phyloP scores from a whole-genome alignment of 2,329 filamentous ascomycete species.

The Cyclaneusma minus region DNA sequence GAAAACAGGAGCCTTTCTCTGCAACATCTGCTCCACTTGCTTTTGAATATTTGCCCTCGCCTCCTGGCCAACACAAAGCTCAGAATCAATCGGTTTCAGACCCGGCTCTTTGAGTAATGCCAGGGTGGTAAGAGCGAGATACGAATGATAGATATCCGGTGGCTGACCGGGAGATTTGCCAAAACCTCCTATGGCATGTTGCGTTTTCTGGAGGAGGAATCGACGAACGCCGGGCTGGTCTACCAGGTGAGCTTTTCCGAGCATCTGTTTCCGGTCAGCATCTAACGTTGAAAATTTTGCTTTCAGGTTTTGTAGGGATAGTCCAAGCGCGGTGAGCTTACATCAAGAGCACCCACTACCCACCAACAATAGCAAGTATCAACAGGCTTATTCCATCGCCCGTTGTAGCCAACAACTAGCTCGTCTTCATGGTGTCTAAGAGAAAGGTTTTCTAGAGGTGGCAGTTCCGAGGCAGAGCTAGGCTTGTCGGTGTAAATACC shows the following conservation, averaged over 20 bases:
- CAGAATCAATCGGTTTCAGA: slow-evolving; percentile 57
- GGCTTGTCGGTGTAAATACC: slow-evolving; percentile 11
- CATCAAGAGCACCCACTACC: slow-evolving; percentile 51
- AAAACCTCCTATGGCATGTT: slow-evolving; percentile 74
- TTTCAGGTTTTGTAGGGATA: not conserved
- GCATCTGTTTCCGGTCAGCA: slow-evolving; percentile 27
- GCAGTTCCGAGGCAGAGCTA: slow-evolving; percentile 10
- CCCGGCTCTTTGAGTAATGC: slow-evolving; percentile 55
- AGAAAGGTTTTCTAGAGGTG: slow-evolving; percentile 5
- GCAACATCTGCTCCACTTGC: too few species aligned
- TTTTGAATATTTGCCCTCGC: slow-evolving; percentile 31
- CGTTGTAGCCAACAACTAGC: slow-evolving; percentile 62
- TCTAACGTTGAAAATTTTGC: slow-evolving; percentile 6
- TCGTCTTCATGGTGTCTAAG: slow-evolving; percentile 10
- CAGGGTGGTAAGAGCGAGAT: slow-evolving; percentile 70
- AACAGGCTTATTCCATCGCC: slow-evolving; percentile 75
- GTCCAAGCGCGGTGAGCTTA: slow-evolving; percentile 13
- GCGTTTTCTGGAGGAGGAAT: slow-evolving; percentile 73
- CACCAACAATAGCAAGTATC: slow-evolving; percentile 97
- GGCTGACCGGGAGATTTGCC: slow-evolving; percentile 53
- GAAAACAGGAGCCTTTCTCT: too few species aligned
- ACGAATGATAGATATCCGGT: slow-evolving; percentile 76
- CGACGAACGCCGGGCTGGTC: slow-evolving; percentile 45
- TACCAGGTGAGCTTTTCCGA: slow-evolving; percentile 41
- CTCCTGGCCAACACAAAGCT: slow-evolving; percentile 57